These are phyloP conservation scores for Termitomyces titanicus DNA, from an alignment of 768 basidiomycete genomes.

Conservation along the genomic window DNA sequence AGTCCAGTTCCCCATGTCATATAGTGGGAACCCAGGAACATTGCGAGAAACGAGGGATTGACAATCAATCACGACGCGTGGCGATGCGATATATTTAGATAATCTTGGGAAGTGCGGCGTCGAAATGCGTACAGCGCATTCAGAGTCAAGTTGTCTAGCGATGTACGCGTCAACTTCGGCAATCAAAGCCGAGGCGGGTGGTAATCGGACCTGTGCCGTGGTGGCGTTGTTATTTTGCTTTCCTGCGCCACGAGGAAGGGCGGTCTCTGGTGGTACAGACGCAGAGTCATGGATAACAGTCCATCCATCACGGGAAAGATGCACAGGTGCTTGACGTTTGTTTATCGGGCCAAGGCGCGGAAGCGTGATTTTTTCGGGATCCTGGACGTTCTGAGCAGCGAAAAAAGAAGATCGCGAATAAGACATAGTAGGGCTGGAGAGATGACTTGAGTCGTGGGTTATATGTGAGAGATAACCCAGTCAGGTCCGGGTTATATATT, in stretches of 20 bases:
- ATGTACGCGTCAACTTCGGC: slow-evolving; percentile 1
- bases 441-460: background rate
- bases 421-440: background rate
- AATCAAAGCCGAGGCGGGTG: background rate
- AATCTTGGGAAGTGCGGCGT: background rate
- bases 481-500: background rate
- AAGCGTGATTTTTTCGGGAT: background rate
- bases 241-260: background rate
- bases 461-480: background rate
- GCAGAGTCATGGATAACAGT: background rate
- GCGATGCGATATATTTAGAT: background rate
- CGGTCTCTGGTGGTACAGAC: background rate
- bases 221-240: background rate
- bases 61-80: background rate
- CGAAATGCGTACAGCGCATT: background rate
- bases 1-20: background rate
- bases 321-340: background rate
- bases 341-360: background rate
- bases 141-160: background rate
- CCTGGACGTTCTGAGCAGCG: background rate
- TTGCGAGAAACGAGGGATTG: background rate
- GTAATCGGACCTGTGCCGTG: background rate
- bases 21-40: background rate
- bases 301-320: background rate
- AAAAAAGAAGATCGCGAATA: background rate